Conservation (phyloP, 129 eudicot species). For the Artemisia tridentata region DNA sequence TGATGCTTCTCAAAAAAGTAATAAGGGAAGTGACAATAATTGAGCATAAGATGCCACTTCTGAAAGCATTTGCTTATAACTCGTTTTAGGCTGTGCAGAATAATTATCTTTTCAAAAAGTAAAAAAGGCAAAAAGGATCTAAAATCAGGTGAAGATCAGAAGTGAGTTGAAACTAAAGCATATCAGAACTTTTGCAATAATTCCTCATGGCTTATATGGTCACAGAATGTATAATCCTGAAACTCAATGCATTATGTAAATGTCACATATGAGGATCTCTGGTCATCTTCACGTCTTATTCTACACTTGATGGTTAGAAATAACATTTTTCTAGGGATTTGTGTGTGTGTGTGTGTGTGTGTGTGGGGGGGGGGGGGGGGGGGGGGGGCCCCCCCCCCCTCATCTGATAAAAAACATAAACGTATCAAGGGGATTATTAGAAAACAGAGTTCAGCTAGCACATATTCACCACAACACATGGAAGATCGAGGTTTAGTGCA, state of each 20-base stretch:
- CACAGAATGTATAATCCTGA: too few relatives aligned
- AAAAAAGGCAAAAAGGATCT: slow-evolving; percentile 17
- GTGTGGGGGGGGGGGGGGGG: too few relatives aligned
- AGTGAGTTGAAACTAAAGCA: background rate
- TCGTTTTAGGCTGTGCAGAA: slow-evolving; percentile 16
- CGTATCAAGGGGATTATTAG: background rate
- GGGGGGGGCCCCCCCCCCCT: too few relatives aligned
- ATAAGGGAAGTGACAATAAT: slow-evolving; percentile 25
- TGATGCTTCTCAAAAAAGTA: slow-evolving; percentile 37
- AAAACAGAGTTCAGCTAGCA: slow-evolving; percentile 7
- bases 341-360: too few relatives aligned
- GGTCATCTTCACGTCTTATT: too few relatives aligned
- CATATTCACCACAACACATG: background rate
- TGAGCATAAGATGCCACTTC: slow-evolving; percentile 38
- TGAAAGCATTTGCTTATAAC: slow-evolving; percentile 9
- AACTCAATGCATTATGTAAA: too few relatives aligned
- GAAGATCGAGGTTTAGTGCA: background rate
- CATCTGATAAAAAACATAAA: too few relatives aligned
- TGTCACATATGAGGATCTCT: too few relatives aligned
- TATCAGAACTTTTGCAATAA: too few relatives aligned
- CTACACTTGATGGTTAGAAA: too few relatives aligned
- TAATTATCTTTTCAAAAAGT: slow-evolving; percentile 26
- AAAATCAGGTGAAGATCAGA: slow-evolving; percentile 11
- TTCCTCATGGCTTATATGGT: too few relatives aligned
- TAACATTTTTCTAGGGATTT: too few relatives aligned